A percentile compares a stretch with the other conserved stretches of the same genome.
phyloP scores from a whole-genome alignment of 257 asterid genomes.

The Catharanthus roseus region DNA sequence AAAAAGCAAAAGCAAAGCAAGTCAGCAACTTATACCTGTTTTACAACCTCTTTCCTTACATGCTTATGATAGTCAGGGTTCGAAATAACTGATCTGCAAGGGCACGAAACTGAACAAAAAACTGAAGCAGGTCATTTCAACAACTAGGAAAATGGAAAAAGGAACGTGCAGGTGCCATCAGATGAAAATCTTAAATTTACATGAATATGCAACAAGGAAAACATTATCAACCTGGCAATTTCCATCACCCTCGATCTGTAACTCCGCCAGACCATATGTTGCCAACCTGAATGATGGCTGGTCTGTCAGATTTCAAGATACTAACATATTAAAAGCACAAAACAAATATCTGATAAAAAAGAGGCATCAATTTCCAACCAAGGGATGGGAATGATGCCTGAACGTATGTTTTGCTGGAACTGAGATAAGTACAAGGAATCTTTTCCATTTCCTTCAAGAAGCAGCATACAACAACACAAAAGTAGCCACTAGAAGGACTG shows the following conservation, averaged over 20 bases:
- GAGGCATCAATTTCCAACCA: conserved; percentile 1
- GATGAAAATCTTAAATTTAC: background rate
- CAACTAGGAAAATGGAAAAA: background rate
- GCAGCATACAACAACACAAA: background rate
- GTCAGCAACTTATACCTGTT: conserved; percentile 49
- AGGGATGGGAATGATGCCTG: background rate
- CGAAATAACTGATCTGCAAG: conserved; percentile 82
- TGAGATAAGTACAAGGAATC: no score
- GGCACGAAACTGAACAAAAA: conserved; percentile 77
- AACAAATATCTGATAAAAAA: background rate
- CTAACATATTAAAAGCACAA: background rate
- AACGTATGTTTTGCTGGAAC: background rate
- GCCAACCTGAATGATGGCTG: conserved; percentile 50
- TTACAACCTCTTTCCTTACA: conserved; percentile 69
- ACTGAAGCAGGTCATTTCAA: background rate
- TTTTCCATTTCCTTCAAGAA: background rate
- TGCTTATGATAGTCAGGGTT: conserved; percentile 74
- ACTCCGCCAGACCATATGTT: conserved; percentile 75
- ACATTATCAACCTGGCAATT: conserved; percentile 76
- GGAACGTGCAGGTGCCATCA: conserved; percentile 5
- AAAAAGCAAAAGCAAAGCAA: background rate
- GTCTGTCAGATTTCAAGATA: conserved; percentile 2
- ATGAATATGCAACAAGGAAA: background rate
- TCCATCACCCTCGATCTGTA: conserved; percentile 94
- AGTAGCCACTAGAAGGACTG: background rate